Percentiles rank a stretch among this genome's conserved stretches.
phyloP scores from a whole-genome alignment of 129 eudicot genomes.

The Flaveria sonorensis region DNA sequence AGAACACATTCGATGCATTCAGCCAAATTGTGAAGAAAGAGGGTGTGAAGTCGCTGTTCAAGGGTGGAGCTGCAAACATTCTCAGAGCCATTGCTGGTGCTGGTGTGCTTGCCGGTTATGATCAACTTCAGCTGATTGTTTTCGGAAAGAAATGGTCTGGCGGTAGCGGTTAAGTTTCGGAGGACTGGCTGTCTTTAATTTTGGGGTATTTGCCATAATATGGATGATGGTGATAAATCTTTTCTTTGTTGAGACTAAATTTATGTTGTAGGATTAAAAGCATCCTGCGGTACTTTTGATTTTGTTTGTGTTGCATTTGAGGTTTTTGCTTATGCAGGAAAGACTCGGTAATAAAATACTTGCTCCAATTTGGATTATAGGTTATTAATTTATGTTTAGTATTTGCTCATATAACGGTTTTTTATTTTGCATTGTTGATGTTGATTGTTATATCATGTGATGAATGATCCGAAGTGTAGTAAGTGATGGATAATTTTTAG shows the following conservation, averaged over 20 bases:
- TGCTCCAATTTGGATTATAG: constrained; percentile 12
- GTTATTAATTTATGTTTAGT: neutral
- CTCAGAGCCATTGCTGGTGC: constrained; percentile 91
- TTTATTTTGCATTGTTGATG: neutral
- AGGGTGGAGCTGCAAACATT: constrained; percentile 75
- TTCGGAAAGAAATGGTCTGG: constrained; percentile 88
- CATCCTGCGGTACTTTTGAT: constrained; percentile 21
- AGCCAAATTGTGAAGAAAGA: constrained; percentile 57
- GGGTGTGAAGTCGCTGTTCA: constrained; percentile 57
- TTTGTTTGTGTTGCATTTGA: constrained; percentile 19
- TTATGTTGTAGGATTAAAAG: constrained; percentile 13
- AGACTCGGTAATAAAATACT: constrained; percentile 18
- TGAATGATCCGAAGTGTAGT: no score
- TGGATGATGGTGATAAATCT: constrained; percentile 21
- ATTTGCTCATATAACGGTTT: neutral
- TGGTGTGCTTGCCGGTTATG: constrained; percentile 82
- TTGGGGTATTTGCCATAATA: constrained; percentile 12
- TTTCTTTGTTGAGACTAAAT: constrained; percentile 14
- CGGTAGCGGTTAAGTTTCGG: constrained; percentile 33
- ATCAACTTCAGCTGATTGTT: constrained; percentile 72
- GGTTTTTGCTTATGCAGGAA: constrained; percentile 16
- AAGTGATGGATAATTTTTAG: no score
- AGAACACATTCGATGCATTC: constrained; percentile 55
- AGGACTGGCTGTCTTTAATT: neutral
- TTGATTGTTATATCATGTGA: neutral